Evolutionary conservation across 345 rosid species (phyloP), one percentile per base, ranked within the genome.

Genomic region (Erodium maritimum): DNA sequence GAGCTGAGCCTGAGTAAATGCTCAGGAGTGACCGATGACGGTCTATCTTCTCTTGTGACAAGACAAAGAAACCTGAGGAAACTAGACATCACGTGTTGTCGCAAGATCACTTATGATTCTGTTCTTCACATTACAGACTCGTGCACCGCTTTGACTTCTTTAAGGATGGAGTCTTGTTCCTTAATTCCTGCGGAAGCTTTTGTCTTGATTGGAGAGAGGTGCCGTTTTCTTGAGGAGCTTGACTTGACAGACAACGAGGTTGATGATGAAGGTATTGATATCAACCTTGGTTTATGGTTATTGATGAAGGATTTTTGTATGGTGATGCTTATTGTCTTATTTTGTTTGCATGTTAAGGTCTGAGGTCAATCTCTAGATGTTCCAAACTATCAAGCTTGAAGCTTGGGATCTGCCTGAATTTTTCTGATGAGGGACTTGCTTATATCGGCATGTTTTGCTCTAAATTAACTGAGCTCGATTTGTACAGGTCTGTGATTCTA

Each of bases 1-100:
- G 83, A 80, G 67, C 72, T 86, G 59, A 79, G 88, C 76, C 62
- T 86, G 72, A 82, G 93, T 64, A 86, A 86, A 70, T 86, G 87
- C 64, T 56, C 56, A 19, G 87, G 85, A 45, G 86, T 80, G 65
- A 80, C 83, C 0, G 93, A 86, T 60, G 88, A 80, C 34, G 83
- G 83, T 17, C 80, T 86, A 60, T 82, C 83, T 12, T 77, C 46
- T 22, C 65, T 82, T 12, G 75, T 79, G 21, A 64, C 76, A 23
- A 72, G 69, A 60, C 85, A 77, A 1, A 77, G 61, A 62, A 83
- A 75, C 61, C 65, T 86, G 68, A 77, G 53, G 74, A 80, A 77
- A 67, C 80, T 86, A 50, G 88, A 86, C 65, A 75, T 80, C 56
- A 82, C 88, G 0, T 86, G 93, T 58, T 86, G 93, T 52, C 83